phyloP scores from a whole-genome alignment of 2,329 filamentous ascomycete genomes.

The Monosporascus sp. region DNA sequence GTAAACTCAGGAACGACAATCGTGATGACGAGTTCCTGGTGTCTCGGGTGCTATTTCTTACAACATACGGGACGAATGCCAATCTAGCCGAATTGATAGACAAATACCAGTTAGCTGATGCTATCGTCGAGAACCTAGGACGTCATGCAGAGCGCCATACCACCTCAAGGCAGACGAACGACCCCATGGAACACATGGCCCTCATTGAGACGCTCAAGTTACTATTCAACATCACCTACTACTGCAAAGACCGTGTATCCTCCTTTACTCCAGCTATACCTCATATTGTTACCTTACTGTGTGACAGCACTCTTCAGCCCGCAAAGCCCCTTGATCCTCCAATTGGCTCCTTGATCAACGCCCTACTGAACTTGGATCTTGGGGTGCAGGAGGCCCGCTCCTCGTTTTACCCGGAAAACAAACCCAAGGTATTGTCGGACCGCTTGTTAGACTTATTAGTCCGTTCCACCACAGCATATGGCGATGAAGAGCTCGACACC shows the following conservation, averaged over 20 bases:
- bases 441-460: slow-evolving; percentile 68
- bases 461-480: slow-evolving; percentile 56
- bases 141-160: slow-evolving; percentile 55
- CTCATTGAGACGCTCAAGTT: slow-evolving; percentile 80
- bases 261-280: slow-evolving; percentile 64
- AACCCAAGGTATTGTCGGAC: slow-evolving; percentile 54
- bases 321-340: slow-evolving; percentile 67
- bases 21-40: slow-evolving; percentile 82
- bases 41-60: slow-evolving; percentile 73
- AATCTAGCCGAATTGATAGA: slow-evolving; percentile 61
- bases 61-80: slow-evolving; percentile 70
- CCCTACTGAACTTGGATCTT: slow-evolving; percentile 73
- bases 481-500: slow-evolving; percentile 65
- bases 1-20: slow-evolving; percentile 65
- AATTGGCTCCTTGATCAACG: slow-evolving; percentile 68
- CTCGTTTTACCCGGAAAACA: slow-evolving; percentile 61
- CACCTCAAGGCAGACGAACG: slow-evolving; percentile 25
- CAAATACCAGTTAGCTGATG: slow-evolving; percentile 60
- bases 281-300: slow-evolving; percentile 66
- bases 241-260: slow-evolving; percentile 55
- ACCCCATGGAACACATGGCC: slow-evolving; percentile 71
- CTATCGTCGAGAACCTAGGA: slow-evolving; percentile 62
- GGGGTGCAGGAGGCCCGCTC: slow-evolving; percentile 45
- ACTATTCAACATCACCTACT: slow-evolving; percentile 80
- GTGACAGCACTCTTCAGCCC: slow-evolving; percentile 49